Percentiles rank a stretch among this genome's conserved stretches.
These are phyloP conservation scores for Pyrus communis DNA, from an alignment of 306 rosid species.

Conservation along the genomic window DNA sequence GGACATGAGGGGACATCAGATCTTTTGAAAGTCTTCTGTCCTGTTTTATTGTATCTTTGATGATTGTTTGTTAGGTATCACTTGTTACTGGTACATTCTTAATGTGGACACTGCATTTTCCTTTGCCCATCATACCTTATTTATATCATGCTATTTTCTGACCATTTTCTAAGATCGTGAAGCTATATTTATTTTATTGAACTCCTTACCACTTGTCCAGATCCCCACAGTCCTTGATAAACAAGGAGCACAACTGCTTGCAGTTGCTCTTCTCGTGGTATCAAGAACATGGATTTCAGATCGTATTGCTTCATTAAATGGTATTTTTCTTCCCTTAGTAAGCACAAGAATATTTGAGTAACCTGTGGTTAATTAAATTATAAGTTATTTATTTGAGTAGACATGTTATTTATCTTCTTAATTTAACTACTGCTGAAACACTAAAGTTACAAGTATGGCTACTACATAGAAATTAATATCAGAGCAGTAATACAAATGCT, in stretches of 20 bases:
- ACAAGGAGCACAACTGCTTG: slow-evolving; percentile 92
- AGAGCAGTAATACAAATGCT: not conserved
- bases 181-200: not conserved
- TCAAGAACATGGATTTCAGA: slow-evolving; percentile 96
- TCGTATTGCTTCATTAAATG: slow-evolving; percentile 85
- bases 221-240: slow-evolving; percentile 82
- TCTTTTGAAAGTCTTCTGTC: not conserved
- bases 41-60: not conserved
- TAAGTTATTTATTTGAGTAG: not conserved
- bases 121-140: not conserved
- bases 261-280: slow-evolving; percentile 85
- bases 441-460: not conserved
- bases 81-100: not conserved
- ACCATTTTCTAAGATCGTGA: not conserved
- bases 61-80: not conserved
- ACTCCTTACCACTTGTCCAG: slow-evolving; percentile 31
- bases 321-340: slow-evolving; percentile 29
- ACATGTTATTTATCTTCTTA: not conserved
- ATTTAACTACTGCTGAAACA: not conserved
- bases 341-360: slow-evolving; percentile 2
- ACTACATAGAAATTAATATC: not conserved
- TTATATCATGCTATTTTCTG: not conserved
- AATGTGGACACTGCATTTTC: not conserved
- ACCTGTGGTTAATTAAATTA: not conserved
- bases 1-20: not conserved